Conservation (phyloP, 2,329 filamentous ascomycete species). For the Sporothrix schenckii region DNA sequence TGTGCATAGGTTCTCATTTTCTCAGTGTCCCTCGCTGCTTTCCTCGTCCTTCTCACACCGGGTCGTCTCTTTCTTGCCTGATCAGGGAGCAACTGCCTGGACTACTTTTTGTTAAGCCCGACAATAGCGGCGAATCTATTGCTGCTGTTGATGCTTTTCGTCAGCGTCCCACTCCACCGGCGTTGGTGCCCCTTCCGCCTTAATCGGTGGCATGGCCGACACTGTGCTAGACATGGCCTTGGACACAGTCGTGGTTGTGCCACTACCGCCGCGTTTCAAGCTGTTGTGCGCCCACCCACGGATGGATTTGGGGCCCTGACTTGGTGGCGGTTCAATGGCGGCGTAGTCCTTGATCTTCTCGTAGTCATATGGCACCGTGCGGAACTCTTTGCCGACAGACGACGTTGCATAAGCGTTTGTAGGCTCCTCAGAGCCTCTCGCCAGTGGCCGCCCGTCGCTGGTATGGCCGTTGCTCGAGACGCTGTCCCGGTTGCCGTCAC, state of each 20-base stretch:
- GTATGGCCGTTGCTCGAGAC: constrained; percentile 25
- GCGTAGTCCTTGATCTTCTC: constrained; percentile 61
- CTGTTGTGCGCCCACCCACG: constrained; percentile 60
- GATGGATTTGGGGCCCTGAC: constrained; percentile 59
- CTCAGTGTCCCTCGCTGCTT: not conserved
- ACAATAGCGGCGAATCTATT: not conserved
- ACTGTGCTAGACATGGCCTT: constrained; percentile 21
- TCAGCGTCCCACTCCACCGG: constrained; percentile 6
- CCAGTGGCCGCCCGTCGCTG: constrained; percentile 12
- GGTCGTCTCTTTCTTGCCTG: not conserved
- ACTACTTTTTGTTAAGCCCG: not conserved
- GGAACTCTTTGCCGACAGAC: constrained; percentile 48
- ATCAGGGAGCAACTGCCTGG: not conserved
- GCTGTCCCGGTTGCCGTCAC: constrained; percentile 1
- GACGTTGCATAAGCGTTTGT: not conserved
- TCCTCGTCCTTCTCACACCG: not conserved
- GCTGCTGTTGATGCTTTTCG: constrained; percentile 19
- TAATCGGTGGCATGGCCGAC: constrained; percentile 3
- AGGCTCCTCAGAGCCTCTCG: not conserved
- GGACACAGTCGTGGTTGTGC: constrained; percentile 20
- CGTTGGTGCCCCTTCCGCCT: not conserved
- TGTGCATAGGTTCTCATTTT: not conserved
- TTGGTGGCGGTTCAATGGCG: constrained; percentile 58
- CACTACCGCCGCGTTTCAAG: constrained; percentile 41
- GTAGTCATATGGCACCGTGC: constrained; percentile 60